Conservation (phyloP, 768 basidiomycete genomes). For the Rubroboletus satanas region DNA sequence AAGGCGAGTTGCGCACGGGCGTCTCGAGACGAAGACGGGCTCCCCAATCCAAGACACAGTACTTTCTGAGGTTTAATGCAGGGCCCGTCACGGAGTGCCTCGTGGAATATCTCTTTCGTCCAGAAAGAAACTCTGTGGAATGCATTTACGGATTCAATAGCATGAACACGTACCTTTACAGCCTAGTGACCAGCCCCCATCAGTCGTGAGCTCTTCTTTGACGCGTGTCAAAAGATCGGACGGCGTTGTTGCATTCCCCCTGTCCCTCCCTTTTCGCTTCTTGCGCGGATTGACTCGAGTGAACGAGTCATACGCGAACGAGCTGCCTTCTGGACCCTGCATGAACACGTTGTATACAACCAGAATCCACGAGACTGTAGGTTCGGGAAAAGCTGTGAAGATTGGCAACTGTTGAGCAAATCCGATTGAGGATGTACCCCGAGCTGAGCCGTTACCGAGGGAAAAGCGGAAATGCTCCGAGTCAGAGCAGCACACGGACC, state of each 20-base stretch:
- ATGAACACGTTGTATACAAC: constrained; percentile 1
- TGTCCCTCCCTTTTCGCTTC: constrained; percentile 42
- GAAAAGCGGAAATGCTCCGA: constrained; percentile 18
- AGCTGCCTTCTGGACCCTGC: constrained; percentile 12
- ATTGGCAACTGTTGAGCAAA: neutral
- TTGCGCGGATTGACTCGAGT: constrained; percentile 48
- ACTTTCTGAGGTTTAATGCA: constrained; percentile 32
- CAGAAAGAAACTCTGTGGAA: neutral
- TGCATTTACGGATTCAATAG: constrained; percentile 10
- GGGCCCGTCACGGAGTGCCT: constrained; percentile 27
- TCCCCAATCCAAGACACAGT: constrained; percentile 72
- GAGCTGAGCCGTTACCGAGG: neutral
- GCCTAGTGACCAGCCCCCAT: constrained; percentile 50
- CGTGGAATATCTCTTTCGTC: constrained; percentile 35
- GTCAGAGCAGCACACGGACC: neutral
- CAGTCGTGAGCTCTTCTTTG: constrained; percentile 41
- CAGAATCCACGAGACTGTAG: neutral
- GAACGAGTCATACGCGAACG: constrained; percentile 47
- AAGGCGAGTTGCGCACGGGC: constrained; percentile 69
- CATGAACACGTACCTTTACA: constrained; percentile 48
- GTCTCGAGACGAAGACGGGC: constrained; percentile 57
- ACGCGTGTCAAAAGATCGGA: constrained; percentile 39
- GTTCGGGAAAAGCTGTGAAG: neutral
- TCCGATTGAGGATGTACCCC: neutral
- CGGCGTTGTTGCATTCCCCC: constrained; percentile 33